These are phyloP conservation scores for Stipa capillata DNA, from an alignment of 176 grass and related monocot species.

Conservation along the genomic window DNA sequence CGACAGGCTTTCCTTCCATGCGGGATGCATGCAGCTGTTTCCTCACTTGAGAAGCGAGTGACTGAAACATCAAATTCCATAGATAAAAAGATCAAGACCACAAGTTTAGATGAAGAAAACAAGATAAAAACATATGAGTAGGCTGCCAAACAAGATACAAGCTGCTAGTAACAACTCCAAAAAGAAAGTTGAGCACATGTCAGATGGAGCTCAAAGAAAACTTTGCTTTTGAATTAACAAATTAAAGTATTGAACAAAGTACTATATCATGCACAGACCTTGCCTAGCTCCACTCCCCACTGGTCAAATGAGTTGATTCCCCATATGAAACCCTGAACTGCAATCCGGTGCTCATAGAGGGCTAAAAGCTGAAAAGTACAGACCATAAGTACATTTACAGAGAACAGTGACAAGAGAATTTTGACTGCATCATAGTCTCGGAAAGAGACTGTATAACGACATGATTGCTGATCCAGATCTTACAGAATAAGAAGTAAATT, in stretches of 20 bases:
- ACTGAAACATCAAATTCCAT: slow-evolving; percentile 47
- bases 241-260: background rate
- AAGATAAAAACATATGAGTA: background rate
- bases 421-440: background rate
- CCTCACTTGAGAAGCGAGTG: slow-evolving; percentile 79
- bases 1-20: slow-evolving; percentile 14
- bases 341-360: slow-evolving; percentile 86
- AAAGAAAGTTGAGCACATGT: background rate
- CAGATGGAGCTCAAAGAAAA: background rate
- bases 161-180: background rate
- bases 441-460: background rate
- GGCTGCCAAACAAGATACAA: background rate
- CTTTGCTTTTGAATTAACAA: background rate
- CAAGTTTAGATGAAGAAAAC: background rate
- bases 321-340: slow-evolving; percentile 94
- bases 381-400: background rate
- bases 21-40: slow-evolving; percentile 26
- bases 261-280: slow-evolving; percentile 48
- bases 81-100: background rate
- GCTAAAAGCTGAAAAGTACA: slow-evolving; percentile 64
- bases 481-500: background rate
- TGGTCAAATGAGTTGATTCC: slow-evolving; percentile 98
- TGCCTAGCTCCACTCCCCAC: slow-evolving; percentile 96
- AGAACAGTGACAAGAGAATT: background rate
- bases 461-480: background rate